These are phyloP conservation scores for Erysimum cheiri DNA, from an alignment of 441 rosid genomes.

Conservation along the genomic window DNA sequence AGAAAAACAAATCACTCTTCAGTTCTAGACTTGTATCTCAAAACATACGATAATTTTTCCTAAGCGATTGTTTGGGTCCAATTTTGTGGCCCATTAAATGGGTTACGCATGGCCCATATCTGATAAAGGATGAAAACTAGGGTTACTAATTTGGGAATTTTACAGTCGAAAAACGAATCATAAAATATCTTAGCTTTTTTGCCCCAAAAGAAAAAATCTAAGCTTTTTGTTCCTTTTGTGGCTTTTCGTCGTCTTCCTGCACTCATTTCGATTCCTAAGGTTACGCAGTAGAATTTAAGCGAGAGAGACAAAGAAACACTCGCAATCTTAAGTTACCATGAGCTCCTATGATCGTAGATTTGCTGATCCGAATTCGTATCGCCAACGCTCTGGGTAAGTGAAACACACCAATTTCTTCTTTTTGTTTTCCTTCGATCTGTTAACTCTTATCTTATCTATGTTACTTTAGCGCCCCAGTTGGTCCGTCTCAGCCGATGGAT, in stretches of 20 bases:
- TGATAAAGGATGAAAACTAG: constrained; percentile 14
- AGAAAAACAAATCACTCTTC: no score
- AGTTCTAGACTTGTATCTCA: no score
- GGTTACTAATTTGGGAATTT: constrained; percentile 40
- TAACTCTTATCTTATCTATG: constrained; percentile 1
- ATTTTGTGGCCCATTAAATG: constrained; percentile 23
- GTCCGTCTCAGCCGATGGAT: constrained; percentile 51
- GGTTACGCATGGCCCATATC: constrained; percentile 24
- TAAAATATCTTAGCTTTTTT: not conserved
- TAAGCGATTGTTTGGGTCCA: not conserved
- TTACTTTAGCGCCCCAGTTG: constrained; percentile 60
- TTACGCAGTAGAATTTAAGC: not conserved
- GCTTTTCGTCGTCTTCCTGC: constrained; percentile 15
- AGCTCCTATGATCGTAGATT: constrained; percentile 74
- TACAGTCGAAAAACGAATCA: constrained; percentile 14
- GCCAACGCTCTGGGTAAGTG: constrained; percentile 78
- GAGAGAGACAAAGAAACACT: not conserved
- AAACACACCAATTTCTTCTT: not conserved
- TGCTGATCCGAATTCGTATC: constrained; percentile 82
- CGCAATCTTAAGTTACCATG: constrained; percentile 45
- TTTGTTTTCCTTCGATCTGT: not conserved
- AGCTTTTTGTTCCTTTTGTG: constrained; percentile 23
- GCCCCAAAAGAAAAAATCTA: not conserved
- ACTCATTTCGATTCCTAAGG: constrained; percentile 27
- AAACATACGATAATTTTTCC: not conserved